Percentiles rank a stretch among this genome's conserved stretches.
Conservation (phyloP, 2,329 filamentous ascomycete species). For the Cyphellophora attinorum region DNA sequence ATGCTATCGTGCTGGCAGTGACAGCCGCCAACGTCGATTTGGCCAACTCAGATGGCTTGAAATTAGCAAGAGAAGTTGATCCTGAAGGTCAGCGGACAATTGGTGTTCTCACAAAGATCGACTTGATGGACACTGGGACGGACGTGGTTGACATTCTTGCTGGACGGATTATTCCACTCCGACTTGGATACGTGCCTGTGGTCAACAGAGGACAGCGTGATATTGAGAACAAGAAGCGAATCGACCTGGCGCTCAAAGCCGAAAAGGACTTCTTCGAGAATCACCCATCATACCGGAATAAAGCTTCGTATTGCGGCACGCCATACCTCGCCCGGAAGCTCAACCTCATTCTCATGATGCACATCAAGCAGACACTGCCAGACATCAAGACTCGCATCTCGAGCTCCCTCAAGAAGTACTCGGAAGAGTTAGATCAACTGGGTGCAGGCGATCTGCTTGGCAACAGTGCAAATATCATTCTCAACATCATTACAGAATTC, state of each 20-base stretch:
- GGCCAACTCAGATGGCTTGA: constrained; percentile 95
- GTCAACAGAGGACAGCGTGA: constrained; percentile 97
- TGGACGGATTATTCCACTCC: constrained; percentile 89
- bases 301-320: constrained; percentile 96
- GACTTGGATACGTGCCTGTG: constrained; percentile 91
- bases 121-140: constrained; percentile 97
- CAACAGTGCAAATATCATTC: constrained; percentile 80
- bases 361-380: constrained; percentile 98
- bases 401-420: constrained; percentile 89
- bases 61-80: constrained; percentile 92
- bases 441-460: constrained; percentile 84
- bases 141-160: constrained; percentile 98
- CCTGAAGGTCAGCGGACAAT: constrained; percentile 96
- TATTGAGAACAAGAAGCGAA: constrained; percentile 96
- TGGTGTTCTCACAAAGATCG: constrained; percentile 95
- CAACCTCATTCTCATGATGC: constrained; percentile 99
- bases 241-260: constrained; percentile 79
- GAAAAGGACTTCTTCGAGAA: constrained; percentile 98
- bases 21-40: constrained; percentile 95
- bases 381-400: constrained; percentile 97
- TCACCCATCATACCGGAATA: constrained; percentile 97
- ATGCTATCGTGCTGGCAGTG: constrained; percentile 94
- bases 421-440: constrained; percentile 66
- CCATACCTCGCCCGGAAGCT: constrained; percentile 94
- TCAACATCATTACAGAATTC: constrained; percentile 99